Conservation (phyloP, 495 filamentous ascomycete genomes). For the Penicillium pancosmium region DNA sequence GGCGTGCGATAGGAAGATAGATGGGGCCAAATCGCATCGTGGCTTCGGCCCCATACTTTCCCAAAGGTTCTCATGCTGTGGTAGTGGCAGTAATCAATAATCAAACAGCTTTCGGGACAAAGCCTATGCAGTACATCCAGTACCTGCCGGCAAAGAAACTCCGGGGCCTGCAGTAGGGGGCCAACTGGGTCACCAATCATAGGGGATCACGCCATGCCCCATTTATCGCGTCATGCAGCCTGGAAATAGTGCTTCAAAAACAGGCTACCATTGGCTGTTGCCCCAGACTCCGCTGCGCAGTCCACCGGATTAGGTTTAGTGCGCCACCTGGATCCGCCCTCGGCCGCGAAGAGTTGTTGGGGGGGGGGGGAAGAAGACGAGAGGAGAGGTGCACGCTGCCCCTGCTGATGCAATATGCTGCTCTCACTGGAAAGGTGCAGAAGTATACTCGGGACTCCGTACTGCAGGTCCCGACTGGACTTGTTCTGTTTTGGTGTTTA, state of each 20-base stretch:
- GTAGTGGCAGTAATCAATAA: neutral
- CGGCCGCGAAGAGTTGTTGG: constrained; percentile 21
- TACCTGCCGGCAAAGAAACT: constrained; percentile 22
- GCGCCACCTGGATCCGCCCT: constrained; percentile 40
- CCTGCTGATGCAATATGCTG: constrained; percentile 10
- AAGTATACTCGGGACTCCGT: neutral
- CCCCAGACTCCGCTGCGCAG: constrained; percentile 34
- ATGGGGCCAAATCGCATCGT: constrained; percentile 3
- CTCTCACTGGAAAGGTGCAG: constrained; percentile 9
- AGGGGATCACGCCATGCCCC: constrained; percentile 34
- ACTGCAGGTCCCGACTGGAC: constrained; percentile 16
- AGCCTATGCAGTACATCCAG: constrained; percentile 17
- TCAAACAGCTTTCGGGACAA: neutral
- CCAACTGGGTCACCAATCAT: constrained; percentile 26
- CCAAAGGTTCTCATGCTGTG: too few species aligned
- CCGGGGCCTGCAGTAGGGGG: constrained; percentile 28
- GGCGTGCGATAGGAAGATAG: too few species aligned
- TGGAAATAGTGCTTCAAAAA: constrained; percentile 37
- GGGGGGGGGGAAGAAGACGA: constrained; percentile 2
- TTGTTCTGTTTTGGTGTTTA: constrained; percentile 6
- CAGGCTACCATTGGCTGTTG: constrained; percentile 27
- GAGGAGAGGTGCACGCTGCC: constrained; percentile 12
- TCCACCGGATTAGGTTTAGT: constrained; percentile 32
- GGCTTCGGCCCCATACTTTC: neutral
- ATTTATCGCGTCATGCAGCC: constrained; percentile 44